Base-by-base conservation (phyloP, 495 filamentous ascomycete species). In the Tuber borchii region DNA sequence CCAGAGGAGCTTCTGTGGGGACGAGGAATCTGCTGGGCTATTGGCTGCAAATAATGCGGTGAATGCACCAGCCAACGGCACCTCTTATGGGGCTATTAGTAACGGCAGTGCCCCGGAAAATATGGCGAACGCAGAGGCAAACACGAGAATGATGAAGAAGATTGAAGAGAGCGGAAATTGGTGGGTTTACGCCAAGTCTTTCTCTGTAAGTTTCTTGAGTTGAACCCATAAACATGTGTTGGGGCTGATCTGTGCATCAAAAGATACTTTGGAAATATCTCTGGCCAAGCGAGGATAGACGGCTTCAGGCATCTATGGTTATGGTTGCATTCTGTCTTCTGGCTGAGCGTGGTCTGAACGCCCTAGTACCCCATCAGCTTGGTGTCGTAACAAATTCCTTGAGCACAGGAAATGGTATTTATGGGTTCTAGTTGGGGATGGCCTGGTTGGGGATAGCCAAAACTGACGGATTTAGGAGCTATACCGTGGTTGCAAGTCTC, bases 351-450 rank as follows among this genome's bases (percentile, higher is more conserved):
- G 86, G 85, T 3, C 83, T 93, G 71, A 90, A 90, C 76, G 85
- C 92, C 34, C 82, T 92, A 39, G 87, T 91, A 72, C 91, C 91
- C 40, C 87, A 88, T 40, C 91, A 92, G 78, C 85, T 91, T 42
- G 91, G 91, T 68, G 86, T 89, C 71, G 86, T 92, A 46, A 86
- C 88, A 72, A 87, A 92, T 78, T 85, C 84, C 46, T 83, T 92
- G 34, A 82, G 81, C 65, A 83, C 84, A 16, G 78, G 77, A 70
- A 80, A 78, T 77, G 82, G 82, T 84, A 76, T 72, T 75, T 61
- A 39, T 40, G 45, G 46, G 69, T 39, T 22, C 14, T 68, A 46
- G 37, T 22, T 68, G 31, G 8, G 69, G 71, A 10, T 44, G 39
- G 46, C 39, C 10, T 20, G 51, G 37, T 22, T 68, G 31, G 8